Conservation (phyloP, 371 early-diverging fungal genomes). For the Mortierella sp. region DNA sequence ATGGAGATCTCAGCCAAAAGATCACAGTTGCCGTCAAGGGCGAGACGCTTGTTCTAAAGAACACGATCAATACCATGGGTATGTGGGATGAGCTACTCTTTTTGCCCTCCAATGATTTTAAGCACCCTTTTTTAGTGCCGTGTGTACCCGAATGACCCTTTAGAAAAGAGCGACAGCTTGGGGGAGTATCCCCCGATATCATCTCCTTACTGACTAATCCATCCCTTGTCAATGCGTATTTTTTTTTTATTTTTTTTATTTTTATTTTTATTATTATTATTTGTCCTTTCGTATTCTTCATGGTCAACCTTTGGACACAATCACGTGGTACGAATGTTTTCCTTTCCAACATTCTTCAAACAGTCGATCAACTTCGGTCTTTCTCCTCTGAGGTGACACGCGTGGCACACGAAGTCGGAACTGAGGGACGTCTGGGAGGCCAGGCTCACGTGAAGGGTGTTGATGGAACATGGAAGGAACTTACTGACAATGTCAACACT, state of each 20-base stretch:
- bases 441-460: constrained; percentile 58
- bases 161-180: background rate
- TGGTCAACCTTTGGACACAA: too few species aligned
- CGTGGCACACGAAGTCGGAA: constrained; percentile 68
- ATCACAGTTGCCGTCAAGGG: constrained; percentile 75
- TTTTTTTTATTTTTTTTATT: background rate
- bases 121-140: too few species aligned
- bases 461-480: constrained; percentile 67
- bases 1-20: constrained; percentile 76
- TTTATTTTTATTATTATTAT: background rate
- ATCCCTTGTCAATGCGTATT: background rate
- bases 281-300: background rate
- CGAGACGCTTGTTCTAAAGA: constrained; percentile 64
- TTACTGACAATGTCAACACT: constrained; percentile 67
- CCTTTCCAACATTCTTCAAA: background rate
- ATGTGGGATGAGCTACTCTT: constrained; percentile 17
- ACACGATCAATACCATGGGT: constrained; percentile 80
- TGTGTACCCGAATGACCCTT: too few species aligned
- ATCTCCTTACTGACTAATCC: background rate
- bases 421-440: constrained; percentile 60
- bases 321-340: background rate
- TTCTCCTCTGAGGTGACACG: constrained; percentile 64
- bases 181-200: background rate
- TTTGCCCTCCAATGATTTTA: too few species aligned
- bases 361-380: constrained; percentile 58